Base-by-base conservation (phyloP, 495 filamentous ascomycete genomes). In the Lentithecium fluviatile region DNA sequence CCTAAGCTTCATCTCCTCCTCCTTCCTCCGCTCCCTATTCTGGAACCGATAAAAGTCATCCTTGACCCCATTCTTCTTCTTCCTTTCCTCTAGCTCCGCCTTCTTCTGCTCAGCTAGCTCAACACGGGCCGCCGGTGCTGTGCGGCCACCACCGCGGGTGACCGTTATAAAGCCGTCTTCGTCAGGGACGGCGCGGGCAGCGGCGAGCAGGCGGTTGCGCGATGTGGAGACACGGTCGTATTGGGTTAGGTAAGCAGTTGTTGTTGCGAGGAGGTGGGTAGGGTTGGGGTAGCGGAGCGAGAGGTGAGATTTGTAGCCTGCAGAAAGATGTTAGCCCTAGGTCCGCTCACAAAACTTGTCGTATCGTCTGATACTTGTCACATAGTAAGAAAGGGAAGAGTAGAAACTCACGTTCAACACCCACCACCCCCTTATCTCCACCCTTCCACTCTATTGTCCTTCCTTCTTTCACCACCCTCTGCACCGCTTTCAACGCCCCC, bases 131-230 rank as follows among this genome's bases (percentile, higher is more conserved):
- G 19, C 40, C 6, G 40, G 40, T 5, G 88, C 85, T 12, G 88
- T 90, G 10, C 79, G 78, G 56, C 88, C 84, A 8, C 86, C 83
- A 2, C 91, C 92, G 56, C 87, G 80, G 3, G 86, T 88, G 26
- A 98, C 95, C 29, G 90, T 97, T 20, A 97, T 80, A 70, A 98
- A 98, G 10, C 94, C 94, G 74, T 98, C 95, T 69, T 90, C 91
- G 71, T 98, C 94, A 10, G 94, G 90, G 67, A 87, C 85, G 66
- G 85, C 82, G 45, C 88, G 81, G 59, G 83, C 75, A 56, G 79
- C 78, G 62, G 85, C 83, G 32, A 83, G 83, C 19, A 83, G 77
- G 23, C 83, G 83, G 46, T 79, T 79, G 20, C 84, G 83, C 45
- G 85, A 83, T 19, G 23, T 42, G 69, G 95, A 85, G 29, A 82